Conservation (phyloP, 495 filamentous ascomycete genomes). For the Massariosphaeria phaeospora region DNA sequence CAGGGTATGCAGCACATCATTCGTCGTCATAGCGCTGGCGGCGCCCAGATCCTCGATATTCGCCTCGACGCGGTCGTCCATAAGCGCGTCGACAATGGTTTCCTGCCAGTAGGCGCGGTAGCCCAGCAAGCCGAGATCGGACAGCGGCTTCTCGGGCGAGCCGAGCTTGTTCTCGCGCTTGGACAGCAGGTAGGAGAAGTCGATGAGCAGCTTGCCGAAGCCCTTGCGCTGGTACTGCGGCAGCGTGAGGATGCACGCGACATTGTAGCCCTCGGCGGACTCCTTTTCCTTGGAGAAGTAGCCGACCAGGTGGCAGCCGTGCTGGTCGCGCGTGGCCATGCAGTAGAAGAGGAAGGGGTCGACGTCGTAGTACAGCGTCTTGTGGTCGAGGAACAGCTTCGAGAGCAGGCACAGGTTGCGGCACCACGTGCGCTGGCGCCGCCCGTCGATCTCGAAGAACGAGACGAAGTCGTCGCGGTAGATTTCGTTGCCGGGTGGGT, state of each 20-base stretch:
- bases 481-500: slow-evolving; percentile 96
- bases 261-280: slow-evolving; percentile 90
- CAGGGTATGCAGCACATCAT: slow-evolving; percentile 88
- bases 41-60: slow-evolving; percentile 77
- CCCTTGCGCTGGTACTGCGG: slow-evolving; percentile 94
- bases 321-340: slow-evolving; percentile 83
- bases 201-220: slow-evolving; percentile 87
- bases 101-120: slow-evolving; percentile 98
- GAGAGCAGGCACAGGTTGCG: slow-evolving; percentile 89
- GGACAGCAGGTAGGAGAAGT: slow-evolving; percentile 95
- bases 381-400: slow-evolving; percentile 97
- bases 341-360: slow-evolving; percentile 98
- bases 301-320: slow-evolving; percentile 87
- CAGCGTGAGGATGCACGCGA: slow-evolving; percentile 93
- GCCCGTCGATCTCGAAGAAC: slow-evolving; percentile 96
- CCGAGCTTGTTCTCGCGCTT: slow-evolving; percentile 92
- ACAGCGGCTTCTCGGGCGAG: slow-evolving; percentile 92
- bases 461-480: slow-evolving; percentile 92
- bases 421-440: slow-evolving; percentile 93
- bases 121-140: slow-evolving; percentile 82
- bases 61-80: slow-evolving; percentile 59
- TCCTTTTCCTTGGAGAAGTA: slow-evolving; percentile 99
- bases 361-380: slow-evolving; percentile 99
- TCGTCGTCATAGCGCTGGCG: slow-evolving; percentile 85
- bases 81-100: slow-evolving; percentile 76